Evolutionary conservation across 306 rosid genomes (phyloP).

Genomic region (Sicyos baderoa): DNA sequence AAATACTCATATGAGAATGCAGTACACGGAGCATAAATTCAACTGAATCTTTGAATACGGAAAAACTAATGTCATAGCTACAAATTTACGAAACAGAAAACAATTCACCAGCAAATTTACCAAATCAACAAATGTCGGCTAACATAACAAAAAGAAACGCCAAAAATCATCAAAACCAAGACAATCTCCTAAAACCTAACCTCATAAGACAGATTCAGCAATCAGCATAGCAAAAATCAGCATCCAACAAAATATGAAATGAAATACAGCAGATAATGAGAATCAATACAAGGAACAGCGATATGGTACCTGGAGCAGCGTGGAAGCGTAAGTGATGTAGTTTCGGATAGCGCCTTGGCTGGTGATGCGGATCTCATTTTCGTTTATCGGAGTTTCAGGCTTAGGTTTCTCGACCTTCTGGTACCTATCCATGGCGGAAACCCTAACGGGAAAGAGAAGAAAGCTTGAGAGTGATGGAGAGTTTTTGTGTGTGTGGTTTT

Average conservation of each 20-base stretch:
- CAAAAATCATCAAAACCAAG: not conserved
- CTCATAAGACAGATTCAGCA: not conserved
- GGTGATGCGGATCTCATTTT: slow-evolving; percentile 49
- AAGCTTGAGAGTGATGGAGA: not conserved
- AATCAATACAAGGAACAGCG: not conserved
- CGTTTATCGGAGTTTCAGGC: slow-evolving; percentile 62
- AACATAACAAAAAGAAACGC: not conserved
- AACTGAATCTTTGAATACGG: not conserved
- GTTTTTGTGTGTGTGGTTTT: not conserved
- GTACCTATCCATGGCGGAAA: slow-evolving; percentile 68
- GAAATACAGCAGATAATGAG: not conserved
- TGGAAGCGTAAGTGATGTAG: slow-evolving; percentile 89
- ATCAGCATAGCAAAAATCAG: not conserved
- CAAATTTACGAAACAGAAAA: not conserved
- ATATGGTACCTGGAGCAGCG: slow-evolving; percentile 72
- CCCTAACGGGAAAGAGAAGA: slow-evolving; percentile 16
- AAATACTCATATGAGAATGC: slow-evolving; percentile 6
- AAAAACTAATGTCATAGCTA: not conserved
- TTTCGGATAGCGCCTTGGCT: slow-evolving; percentile 90
- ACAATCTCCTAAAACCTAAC: slow-evolving; percentile 2
- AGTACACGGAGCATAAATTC: not conserved
- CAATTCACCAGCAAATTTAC: not conserved
- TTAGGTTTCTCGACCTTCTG: slow-evolving; percentile 83
- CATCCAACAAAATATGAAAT: not conserved
- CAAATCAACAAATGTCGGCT: not conserved